A percentile compares a stretch with the other conserved stretches of the same genome.
These are phyloP conservation scores for Mucor indicus DNA, from an alignment of 371 early-diverging fungal species.

Conservation along the genomic window DNA sequence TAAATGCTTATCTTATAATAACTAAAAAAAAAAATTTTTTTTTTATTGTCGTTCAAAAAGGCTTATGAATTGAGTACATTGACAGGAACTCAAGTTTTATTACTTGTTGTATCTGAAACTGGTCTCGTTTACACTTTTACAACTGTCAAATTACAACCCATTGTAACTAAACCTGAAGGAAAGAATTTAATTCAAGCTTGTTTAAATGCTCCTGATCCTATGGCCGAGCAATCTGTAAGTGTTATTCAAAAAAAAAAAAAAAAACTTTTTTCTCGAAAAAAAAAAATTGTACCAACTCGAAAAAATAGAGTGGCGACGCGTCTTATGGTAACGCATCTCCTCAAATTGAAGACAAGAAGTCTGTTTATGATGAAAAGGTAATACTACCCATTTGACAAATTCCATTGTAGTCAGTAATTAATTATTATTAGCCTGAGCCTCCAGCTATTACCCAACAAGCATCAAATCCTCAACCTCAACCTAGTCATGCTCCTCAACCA, in stretches of 20 bases:
- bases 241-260: neutral
- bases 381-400: neutral
- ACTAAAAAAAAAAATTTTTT: neutral
- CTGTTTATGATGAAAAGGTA: conserved; percentile 18
- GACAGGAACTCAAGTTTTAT: conserved; percentile 96
- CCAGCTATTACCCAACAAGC: neutral
- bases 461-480: conserved; percentile 1
- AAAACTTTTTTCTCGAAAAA: neutral
- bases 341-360: conserved; percentile 14
- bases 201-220: conserved; percentile 80
- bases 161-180: conserved; percentile 93
- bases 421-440: conserved; percentile 9
- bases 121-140: conserved; percentile 99
- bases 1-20: neutral
- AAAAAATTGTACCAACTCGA: neutral
- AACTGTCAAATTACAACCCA: conserved; percentile 94
- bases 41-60: conserved; percentile 28
- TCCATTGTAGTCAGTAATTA: neutral
- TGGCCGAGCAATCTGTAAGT: conserved; percentile 16
- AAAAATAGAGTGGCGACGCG: conserved; percentile 22
- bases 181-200: conserved; percentile 95
- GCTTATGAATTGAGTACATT: conserved; percentile 96
- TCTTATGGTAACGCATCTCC: conserved; percentile 19
- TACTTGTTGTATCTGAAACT: conserved; percentile 97
- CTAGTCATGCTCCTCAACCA: conserved; percentile 6